Conservation (phyloP, 2,329 filamentous ascomycete species). For the Botryotinia narcissicola region DNA sequence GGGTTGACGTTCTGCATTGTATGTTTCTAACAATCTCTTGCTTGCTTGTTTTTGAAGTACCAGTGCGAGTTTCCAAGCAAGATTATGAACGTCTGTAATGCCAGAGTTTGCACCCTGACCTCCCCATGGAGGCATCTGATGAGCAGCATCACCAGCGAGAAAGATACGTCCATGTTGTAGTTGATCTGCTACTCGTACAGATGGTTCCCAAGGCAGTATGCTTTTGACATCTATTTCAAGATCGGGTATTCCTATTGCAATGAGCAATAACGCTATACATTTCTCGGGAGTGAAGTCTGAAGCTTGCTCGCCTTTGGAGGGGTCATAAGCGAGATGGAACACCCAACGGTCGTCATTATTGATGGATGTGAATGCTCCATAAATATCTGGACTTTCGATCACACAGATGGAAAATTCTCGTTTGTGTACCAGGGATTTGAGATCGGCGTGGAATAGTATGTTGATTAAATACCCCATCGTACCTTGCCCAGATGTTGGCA, state of each 20-base stretch:
- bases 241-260: constrained; percentile 37
- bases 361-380: constrained; percentile 31
- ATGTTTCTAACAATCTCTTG: constrained; percentile 40
- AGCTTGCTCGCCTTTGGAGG: constrained; percentile 27
- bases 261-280: constrained; percentile 31
- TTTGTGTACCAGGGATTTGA: constrained; percentile 34
- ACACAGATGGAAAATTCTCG: constrained; percentile 40
- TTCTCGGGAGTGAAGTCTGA: constrained; percentile 28
- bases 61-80: constrained; percentile 45
- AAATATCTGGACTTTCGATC: constrained; percentile 31
- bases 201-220: constrained; percentile 39
- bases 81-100: constrained; percentile 43
- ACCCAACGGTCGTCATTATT: constrained; percentile 35
- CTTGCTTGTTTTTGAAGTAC: constrained; percentile 35
- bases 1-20: constrained; percentile 42
- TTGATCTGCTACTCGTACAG: constrained; percentile 35
- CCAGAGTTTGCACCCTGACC: constrained; percentile 45
- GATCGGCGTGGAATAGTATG: constrained; percentile 40
- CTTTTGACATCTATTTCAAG: constrained; percentile 37
- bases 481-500: constrained; percentile 36
- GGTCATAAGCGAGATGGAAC: constrained; percentile 34
- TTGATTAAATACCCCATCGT: constrained; percentile 39
- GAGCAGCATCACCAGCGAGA: constrained; percentile 50
- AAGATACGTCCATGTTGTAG: constrained; percentile 39
- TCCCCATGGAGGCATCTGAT: constrained; percentile 47